Evolutionary conservation across 345 rosid species (phyloP), one percentile per base, ranked within the genome.

Genomic region (Populus nigra): DNA sequence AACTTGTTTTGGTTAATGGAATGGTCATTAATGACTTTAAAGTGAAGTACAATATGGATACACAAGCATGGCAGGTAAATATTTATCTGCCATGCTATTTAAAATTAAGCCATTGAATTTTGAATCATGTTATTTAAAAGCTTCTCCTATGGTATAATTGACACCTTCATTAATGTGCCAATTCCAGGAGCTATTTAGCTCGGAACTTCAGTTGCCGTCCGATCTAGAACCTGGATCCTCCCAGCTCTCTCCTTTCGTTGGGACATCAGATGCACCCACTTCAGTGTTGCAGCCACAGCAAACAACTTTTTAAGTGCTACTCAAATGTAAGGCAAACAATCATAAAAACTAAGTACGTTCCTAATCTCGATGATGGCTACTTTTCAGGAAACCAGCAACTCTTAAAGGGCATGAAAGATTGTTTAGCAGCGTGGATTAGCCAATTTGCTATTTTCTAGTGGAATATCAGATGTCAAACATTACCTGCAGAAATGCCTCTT

Each of bases 51-150:
- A 38, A 8, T 4, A 35, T 39, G 70, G 73, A 62, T 68, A 45
- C 78, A 47, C 62, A 22, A 18, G 29, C 8, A 27, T 59, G 43
- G 10, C 65, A 73, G 84, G 84, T 81, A 8, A 33, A 35, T 36
- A 22, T 5, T 2, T 38, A 17, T 33, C 12, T 10, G 11, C 9
- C 55, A 3, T 55, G 23, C 36, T 33, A 33, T 33, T 33, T 33
- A 45, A 45, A 45, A 27, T 27, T 27, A 27, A 45, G 15, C 50
- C 17, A 45, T 45, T 45, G 11, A 45, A 45, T 45, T 45, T 12
- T 41, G 13, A 10, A 41, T 41, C 55, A 15, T 49, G 35, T 36
- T 43, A 1, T 61, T 27, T 70, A 23, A 22, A 25, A 65, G 35
- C 67, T 38, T 71, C 38, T 45, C 35, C 18, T 43, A 10, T n/a